Evolutionary conservation across 768 basidiomycete genomes (phyloP).

Genomic region (Tephrocybe sp.): DNA sequence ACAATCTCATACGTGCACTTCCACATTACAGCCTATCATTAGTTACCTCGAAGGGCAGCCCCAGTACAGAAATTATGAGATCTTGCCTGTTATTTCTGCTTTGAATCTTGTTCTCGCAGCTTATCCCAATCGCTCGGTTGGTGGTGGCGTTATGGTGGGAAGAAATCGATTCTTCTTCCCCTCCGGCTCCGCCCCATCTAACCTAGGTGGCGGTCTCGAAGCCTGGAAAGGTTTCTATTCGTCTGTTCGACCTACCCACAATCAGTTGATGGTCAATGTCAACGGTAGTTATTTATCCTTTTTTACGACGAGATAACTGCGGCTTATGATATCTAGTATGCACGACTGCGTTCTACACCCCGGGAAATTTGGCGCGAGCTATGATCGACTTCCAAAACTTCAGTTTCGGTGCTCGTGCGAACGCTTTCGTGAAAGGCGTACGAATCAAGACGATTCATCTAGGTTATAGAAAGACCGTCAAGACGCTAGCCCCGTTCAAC

Average conservation of each 20-base stretch:
- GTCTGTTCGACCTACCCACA: conserved; percentile 54
- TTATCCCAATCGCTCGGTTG: conserved; percentile 46
- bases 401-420: conserved; percentile 57
- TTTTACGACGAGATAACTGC: conserved; percentile 40
- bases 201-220: conserved; percentile 53
- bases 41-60: conserved; percentile 55
- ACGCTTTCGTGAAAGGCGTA: conserved; percentile 64
- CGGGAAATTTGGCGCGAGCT: conserved; percentile 63
- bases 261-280: conserved; percentile 61
- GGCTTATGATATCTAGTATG: conserved; percentile 34
- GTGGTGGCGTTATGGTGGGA: conserved; percentile 66
- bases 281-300: conserved; percentile 42
- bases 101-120: conserved; percentile 63
- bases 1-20: conserved; percentile 20
- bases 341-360: conserved; percentile 59
- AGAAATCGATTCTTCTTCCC: conserved; percentile 68
- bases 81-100: conserved; percentile 57
- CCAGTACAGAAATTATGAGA: conserved; percentile 54
- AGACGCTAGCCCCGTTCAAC: conserved; percentile 45
- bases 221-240: conserved; percentile 60
- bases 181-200: conserved; percentile 40
- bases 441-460: conserved; percentile 67
- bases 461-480: conserved; percentile 73
- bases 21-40: too few species aligned
- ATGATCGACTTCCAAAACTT: conserved; percentile 51